Evolutionary conservation across 768 basidiomycete genomes (phyloP).

Genomic region (Boletus reticulatus): DNA sequence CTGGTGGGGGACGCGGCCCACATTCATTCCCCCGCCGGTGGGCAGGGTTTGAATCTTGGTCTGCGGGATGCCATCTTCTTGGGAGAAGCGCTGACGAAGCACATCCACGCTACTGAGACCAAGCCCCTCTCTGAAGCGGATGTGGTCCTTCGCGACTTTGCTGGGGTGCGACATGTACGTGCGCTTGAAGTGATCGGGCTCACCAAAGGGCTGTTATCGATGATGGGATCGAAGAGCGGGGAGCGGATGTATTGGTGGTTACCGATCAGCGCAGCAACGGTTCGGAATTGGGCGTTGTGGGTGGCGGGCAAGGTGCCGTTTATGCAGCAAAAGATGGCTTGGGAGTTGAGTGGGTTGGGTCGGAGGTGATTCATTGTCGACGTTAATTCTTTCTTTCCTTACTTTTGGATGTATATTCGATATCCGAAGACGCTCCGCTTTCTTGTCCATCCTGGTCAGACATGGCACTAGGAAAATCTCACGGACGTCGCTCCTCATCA

Average conservation of each 20-base stretch:
- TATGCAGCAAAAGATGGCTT: constrained; percentile 17
- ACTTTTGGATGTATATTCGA: too few species aligned
- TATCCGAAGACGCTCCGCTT: too few species aligned
- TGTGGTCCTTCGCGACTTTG: constrained; percentile 36
- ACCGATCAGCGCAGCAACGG: constrained; percentile 25
- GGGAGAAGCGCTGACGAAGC: constrained; percentile 40
- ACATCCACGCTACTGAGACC: constrained; percentile 24
- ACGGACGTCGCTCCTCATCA: too few species aligned
- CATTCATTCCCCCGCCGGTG: constrained; percentile 54
- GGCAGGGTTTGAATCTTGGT: constrained; percentile 61
- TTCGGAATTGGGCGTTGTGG: constrained; percentile 31
- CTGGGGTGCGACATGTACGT: constrained; percentile 33
- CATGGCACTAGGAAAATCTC: too few species aligned
- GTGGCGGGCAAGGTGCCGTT: constrained; percentile 17
- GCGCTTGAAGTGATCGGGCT: constrained; percentile 43
- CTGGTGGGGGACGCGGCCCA: constrained; percentile 50
- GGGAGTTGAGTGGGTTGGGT: constrained; percentile 28
- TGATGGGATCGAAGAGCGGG: constrained; percentile 18
- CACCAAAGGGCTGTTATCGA: constrained; percentile 35
- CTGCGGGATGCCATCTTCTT: constrained; percentile 50
- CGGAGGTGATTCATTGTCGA: constrained; percentile 11
- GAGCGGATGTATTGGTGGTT: constrained; percentile 24
- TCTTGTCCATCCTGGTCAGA: too few species aligned
- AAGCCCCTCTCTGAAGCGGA: constrained; percentile 24
- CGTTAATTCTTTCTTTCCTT: too few species aligned